Evolutionary conservation across 2,329 filamentous ascomycete species (phyloP), one percentile per base, ranked within the genome.

Genomic region (Xylaria sp.): DNA sequence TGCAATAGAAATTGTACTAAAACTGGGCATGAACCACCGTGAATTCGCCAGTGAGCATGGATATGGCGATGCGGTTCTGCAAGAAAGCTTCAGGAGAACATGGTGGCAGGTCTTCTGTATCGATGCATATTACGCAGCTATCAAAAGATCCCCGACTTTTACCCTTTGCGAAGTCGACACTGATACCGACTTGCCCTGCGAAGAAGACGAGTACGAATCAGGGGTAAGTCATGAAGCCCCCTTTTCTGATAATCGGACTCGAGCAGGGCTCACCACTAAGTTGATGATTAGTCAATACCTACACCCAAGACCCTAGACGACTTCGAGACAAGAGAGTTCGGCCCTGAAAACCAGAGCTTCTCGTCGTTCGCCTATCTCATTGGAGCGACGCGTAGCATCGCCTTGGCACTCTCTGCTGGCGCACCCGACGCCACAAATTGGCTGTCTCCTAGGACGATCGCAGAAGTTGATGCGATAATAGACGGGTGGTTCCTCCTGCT

Each of bases 341-440:
- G 52, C 18, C 64, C 64, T 6, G 71, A 72, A 18, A 68, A 62
- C 20, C 66, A 71, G 41, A 39, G 31, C 23, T 73, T 71, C 57
- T 73, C 71, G 8, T 73, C 71, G 0, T 73, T 73, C 39, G 69
- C 71, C 7, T 73, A 73, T 52, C 69, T 73, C 58, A 73, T 73
- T 31, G 71, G 69, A 9, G 71, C 71, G 12, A 71, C 71, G 31
- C 69, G 71, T 4, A 69, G 64, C 39, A 70, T 73, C 46, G 69
- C 71, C 15, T 39, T 73, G 18, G 64, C 62, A n/a, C 49, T 73
- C 39, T 71, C 71, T 18, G 71, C 71, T 36, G 69, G 67, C 13
- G 60, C 62, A 10, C 59, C 71, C 15, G 69, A 71, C 48, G 49
- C 61, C 52, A 58, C 62, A 9, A 73, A 66, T 28, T 73, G 71